Evolutionary conservation across 495 filamentous ascomycete species (phyloP).

Genomic region (Tuber magnatum): DNA sequence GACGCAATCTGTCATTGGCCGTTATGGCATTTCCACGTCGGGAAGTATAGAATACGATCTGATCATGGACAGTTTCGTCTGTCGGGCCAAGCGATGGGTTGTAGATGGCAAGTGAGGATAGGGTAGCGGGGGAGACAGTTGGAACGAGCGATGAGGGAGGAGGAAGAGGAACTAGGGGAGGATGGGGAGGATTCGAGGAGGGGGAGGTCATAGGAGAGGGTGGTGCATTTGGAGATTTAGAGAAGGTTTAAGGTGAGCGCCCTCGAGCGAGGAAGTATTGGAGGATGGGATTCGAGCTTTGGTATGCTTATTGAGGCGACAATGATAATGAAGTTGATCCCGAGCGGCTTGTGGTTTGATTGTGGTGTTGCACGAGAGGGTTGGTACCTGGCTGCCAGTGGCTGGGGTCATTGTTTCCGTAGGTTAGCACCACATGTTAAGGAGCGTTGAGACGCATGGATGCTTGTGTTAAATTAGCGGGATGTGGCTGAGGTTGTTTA

Average conservation of each 20-base stretch:
- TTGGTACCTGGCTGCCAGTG: background rate
- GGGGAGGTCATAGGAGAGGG: slow-evolving; percentile 42
- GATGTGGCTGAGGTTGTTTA: background rate
- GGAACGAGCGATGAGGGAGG: slow-evolving; percentile 39
- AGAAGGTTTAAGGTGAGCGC: slow-evolving; percentile 24
- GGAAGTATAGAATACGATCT: slow-evolving; percentile 88
- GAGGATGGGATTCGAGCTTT: background rate
- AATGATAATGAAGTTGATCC: background rate
- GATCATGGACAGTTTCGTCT: slow-evolving; percentile 80
- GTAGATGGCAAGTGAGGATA: slow-evolving; percentile 86
- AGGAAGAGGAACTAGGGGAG: slow-evolving; percentile 29
- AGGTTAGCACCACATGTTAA: background rate
- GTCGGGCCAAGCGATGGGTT: slow-evolving; percentile 81
- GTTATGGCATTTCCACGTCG: slow-evolving; percentile 44
- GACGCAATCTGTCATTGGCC: slow-evolving; percentile 71
- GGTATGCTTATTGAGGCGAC: background rate
- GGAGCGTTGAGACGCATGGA: too few relatives aligned
- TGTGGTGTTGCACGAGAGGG: background rate
- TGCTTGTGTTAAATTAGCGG: background rate
- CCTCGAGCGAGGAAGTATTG: slow-evolving; percentile 42
- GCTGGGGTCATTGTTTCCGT: background rate
- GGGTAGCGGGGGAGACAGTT: slow-evolving; percentile 63
- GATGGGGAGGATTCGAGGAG: slow-evolving; percentile 26
- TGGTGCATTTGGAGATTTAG: slow-evolving; percentile 43
- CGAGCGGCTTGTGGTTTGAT: background rate